A percentile compares a stretch with the other conserved stretches of the same genome.
phyloP scores from a whole-genome alignment of 164 flowering plant genomes.

The Santalum album region DNA sequence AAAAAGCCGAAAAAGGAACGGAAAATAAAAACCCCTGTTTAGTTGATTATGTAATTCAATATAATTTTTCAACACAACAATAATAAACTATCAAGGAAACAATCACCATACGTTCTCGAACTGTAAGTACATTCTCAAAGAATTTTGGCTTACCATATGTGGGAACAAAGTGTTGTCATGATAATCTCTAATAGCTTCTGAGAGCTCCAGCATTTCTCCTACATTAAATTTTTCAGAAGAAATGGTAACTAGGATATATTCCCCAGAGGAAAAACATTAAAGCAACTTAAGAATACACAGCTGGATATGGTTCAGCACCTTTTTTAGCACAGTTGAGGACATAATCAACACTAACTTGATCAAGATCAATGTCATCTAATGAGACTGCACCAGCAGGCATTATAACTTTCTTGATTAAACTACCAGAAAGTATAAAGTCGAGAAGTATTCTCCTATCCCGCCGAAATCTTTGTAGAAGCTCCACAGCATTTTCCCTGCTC shows the following conservation, averaged over 20 bases:
- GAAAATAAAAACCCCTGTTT: no score
- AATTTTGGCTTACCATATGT: slow-evolving; percentile 38
- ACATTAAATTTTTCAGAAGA: slow-evolving; percentile 8
- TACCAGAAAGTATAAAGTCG: slow-evolving; percentile 78
- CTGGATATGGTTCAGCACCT: slow-evolving; percentile 29
- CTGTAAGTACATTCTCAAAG: not conserved
- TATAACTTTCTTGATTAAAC: slow-evolving; percentile 77
- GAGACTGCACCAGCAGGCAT: slow-evolving; percentile 99
- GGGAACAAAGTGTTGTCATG: slow-evolving; percentile 73
- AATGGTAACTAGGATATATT: not conserved
- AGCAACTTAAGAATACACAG: not conserved
- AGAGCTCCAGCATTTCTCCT: slow-evolving; percentile 92
- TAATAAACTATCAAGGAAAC: not conserved
- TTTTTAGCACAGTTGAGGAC: slow-evolving; percentile 77
- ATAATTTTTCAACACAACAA: no score
- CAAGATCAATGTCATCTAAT: slow-evolving; percentile 92
- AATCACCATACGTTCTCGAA: not conserved
- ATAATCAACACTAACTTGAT: slow-evolving; percentile 93
- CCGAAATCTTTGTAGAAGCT: slow-evolving; percentile 73
- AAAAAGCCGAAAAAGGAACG: no score
- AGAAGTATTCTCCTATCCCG: slow-evolving; percentile 81
- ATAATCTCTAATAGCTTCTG: slow-evolving; percentile 92
- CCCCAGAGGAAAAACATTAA: not conserved
- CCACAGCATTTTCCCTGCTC: slow-evolving; percentile 57
- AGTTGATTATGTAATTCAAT: no score